Conservation (phyloP, 2,329 filamentous ascomycete genomes). For the Volutella citrinella region DNA sequence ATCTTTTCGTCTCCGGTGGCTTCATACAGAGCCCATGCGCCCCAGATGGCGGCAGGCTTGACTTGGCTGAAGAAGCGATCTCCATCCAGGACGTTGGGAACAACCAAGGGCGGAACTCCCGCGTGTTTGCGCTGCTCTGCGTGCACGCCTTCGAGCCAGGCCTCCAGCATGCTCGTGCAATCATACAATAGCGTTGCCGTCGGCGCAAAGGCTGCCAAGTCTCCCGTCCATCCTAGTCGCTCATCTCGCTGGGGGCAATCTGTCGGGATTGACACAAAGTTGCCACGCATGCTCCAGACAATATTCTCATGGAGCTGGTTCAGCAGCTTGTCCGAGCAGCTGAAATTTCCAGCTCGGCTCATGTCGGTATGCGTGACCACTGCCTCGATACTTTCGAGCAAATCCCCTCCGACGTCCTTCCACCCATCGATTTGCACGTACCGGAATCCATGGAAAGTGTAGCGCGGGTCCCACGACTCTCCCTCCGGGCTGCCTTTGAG, state of each 20-base stretch:
- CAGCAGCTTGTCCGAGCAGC: constrained; percentile 48
- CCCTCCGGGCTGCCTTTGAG: constrained; percentile 12
- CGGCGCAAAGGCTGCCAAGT: constrained; percentile 47
- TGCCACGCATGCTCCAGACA: constrained; percentile 55
- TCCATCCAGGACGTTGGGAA: constrained; percentile 12
- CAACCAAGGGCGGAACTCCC: constrained; percentile 21
- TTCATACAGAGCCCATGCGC: constrained; percentile 40
- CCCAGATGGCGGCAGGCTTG: constrained; percentile 38
- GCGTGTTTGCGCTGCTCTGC: constrained; percentile 14
- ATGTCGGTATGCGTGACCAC: constrained; percentile 52
- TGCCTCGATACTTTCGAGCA: constrained; percentile 22
- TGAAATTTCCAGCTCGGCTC: constrained; percentile 47
- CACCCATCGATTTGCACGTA: constrained; percentile 48
- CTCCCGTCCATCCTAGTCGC: constrained; percentile 52
- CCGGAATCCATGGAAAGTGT: constrained; percentile 56
- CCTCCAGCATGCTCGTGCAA: constrained; percentile 44
- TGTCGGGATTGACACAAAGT: constrained; percentile 55
- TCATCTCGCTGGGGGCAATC: constrained; percentile 58
- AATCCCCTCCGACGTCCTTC: constrained; percentile 25
- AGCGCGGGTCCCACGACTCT: constrained; percentile 38
- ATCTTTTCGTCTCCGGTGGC: constrained; percentile 35
- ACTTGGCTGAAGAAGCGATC: constrained; percentile 14
- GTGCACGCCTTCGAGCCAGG: constrained; percentile 19
- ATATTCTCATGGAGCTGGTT: constrained; percentile 55
- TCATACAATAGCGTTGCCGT: constrained; percentile 53